Evolutionary conservation across 2,329 filamentous ascomycete species (phyloP).

Genomic region (Chalara sp.): DNA sequence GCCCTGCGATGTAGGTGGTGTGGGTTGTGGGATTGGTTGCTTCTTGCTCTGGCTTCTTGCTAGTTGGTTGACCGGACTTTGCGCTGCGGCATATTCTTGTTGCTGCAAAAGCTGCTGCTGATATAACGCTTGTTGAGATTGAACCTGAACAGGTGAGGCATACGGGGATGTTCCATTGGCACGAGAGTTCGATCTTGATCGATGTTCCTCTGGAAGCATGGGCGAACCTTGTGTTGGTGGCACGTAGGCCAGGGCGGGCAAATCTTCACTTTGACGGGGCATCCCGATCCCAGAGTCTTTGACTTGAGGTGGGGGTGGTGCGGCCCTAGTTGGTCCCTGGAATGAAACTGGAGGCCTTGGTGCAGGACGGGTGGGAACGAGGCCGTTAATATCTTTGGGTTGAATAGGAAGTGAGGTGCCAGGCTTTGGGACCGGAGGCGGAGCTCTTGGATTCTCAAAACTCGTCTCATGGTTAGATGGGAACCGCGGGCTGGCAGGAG

Average conservation of each 20-base stretch:
- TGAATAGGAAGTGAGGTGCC: conserved; percentile 27
- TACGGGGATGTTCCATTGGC: conserved; percentile 42
- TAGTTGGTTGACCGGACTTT: conserved; percentile 64
- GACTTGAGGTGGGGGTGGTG: conserved; percentile 48
- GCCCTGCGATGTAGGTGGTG: conserved; percentile 46
- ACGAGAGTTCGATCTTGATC: conserved; percentile 63
- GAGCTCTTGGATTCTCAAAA: conserved; percentile 93
- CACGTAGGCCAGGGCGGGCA: conserved; percentile 27
- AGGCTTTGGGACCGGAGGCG: conserved; percentile 71
- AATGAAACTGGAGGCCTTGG: conserved; percentile 79
- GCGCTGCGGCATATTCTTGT: conserved; percentile 70
- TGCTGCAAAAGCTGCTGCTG: conserved; percentile 66
- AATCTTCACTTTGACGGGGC: conserved; percentile 51
- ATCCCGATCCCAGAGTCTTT: conserved; percentile 61
- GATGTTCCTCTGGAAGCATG: conserved; percentile 56
- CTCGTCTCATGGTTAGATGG: conserved; percentile 85
- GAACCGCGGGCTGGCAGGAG: conserved; percentile 79
- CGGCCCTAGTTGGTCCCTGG: conserved; percentile 54
- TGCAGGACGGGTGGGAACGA: conserved; percentile 77
- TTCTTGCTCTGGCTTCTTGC: conserved; percentile 70
- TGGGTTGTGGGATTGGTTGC: conserved; percentile 42
- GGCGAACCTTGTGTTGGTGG: conserved; percentile 29
- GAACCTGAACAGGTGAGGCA: conserved; percentile 16
- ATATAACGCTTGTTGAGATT: conserved; percentile 36
- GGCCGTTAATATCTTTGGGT: conserved; percentile 46